phyloP scores from a whole-genome alignment of 1,284 basidiomycete genomes.

The Ceratobasidium sp. region DNA sequence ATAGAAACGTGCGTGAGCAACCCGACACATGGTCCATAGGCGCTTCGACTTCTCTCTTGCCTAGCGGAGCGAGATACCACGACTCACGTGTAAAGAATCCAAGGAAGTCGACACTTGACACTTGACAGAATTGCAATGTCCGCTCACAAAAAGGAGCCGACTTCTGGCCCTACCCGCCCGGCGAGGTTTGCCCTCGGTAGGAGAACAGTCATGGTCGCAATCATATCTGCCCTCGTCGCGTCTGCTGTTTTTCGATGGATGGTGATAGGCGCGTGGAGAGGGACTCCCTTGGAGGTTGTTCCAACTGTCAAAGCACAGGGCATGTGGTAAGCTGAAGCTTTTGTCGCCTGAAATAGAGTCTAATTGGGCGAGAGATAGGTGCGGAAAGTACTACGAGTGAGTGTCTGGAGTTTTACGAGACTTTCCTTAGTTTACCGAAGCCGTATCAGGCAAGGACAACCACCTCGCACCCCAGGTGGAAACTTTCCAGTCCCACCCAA shows the following conservation, averaged over 20 bases:
- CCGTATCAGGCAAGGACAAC: slow-evolving; percentile 1
- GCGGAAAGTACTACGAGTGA: slow-evolving; percentile 36
- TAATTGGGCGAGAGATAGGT: slow-evolving; percentile 6
- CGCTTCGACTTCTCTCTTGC: slow-evolving; percentile 24
- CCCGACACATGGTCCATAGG: slow-evolving; percentile 12
- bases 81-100: background rate
- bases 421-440: background rate
- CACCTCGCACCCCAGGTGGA: slow-evolving; percentile 22
- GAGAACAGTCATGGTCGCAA: slow-evolving; percentile 25
- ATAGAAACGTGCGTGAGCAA: no score
- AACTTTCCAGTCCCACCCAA: slow-evolving; percentile 58
- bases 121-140: background rate
- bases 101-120: background rate
- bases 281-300: slow-evolving; percentile 20
- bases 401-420: background rate
- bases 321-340: slow-evolving; percentile 4
- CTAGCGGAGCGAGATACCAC: background rate
- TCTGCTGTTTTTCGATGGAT: slow-evolving; percentile 28
- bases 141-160: slow-evolving; percentile 4
- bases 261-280: slow-evolving; percentile 19
- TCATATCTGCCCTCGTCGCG: slow-evolving; percentile 26
- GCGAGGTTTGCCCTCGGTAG: background rate
- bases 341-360: background rate
- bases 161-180: background rate
- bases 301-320: slow-evolving; percentile 4